Evolutionary conservation across 345 rosid species (phyloP), one percentile per base, ranked within the genome.

Genomic region (Populus ilicifolia): DNA sequence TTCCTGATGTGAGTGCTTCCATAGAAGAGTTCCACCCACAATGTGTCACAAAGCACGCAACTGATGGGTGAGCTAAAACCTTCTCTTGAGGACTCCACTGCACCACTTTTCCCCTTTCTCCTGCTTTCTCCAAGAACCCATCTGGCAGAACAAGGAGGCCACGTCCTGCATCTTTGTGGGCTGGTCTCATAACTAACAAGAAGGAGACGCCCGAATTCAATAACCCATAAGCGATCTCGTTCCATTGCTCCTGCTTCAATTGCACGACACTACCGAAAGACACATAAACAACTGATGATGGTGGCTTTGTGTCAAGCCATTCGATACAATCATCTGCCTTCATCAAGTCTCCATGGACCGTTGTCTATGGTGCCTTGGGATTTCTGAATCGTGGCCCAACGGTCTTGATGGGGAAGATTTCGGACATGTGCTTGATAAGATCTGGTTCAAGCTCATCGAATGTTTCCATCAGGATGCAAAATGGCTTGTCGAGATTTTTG

Each of bases 1-100:
- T 77, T 3, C 97, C 98, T 0, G 84, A 80, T 2, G 95, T 75
- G n/a, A 94, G 69, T 18, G 98, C 85, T 78, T 94, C 98, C 87
- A 93, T 83, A 0, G 95, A 80, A 5, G 97, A 94, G 85, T 93
- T 93, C 98, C 98, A 94, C 6, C 98, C 98, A 41, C 98, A 93
- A 62, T 94, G 98, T 0, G 95, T 89, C 21, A 91, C 85, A 63
- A 93, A 94, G 82, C 94, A 89, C 1, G 89, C 88, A n/a, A 90
- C 78, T 0, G 96, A 84, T 9, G 88, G 88, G 79, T 94, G 98
- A 71, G 85, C 83, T 41, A 94, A 67, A 18, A 94, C 97, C 71
- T 84, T 82, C 82, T 90, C 94, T 70, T 94, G 98, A 0, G 97
- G 91, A 82, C 95, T 83, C 97, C 98, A 94, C 48, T 84, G 80